A percentile compares a stretch with the other conserved stretches of the same genome.
Conservation (phyloP, 257 asterid genomes). For the Coffea eugenioides region DNA sequence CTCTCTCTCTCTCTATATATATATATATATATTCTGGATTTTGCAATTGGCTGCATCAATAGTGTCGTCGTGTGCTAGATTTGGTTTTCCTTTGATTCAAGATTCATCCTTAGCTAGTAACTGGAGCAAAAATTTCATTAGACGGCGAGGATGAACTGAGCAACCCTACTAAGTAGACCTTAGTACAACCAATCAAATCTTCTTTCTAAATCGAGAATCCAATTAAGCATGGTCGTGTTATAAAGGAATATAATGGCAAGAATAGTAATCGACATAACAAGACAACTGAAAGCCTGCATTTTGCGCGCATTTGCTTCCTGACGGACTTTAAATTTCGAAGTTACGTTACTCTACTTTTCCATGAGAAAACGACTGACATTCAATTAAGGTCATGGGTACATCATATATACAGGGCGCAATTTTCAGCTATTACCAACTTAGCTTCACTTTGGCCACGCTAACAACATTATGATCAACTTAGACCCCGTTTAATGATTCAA, state of each 20-base stretch:
- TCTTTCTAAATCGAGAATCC: background rate
- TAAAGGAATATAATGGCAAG: background rate
- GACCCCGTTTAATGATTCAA: too few species aligned
- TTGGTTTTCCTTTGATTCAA: background rate
- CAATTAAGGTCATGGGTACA: background rate
- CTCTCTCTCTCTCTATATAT: too few species aligned
- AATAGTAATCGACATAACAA: conserved; percentile 22
- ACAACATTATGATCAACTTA: background rate
- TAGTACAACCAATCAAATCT: background rate
- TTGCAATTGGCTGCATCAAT: conserved; percentile 1
- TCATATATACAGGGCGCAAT: background rate
- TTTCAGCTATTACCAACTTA: background rate
- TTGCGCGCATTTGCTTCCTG: background rate
- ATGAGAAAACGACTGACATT: background rate
- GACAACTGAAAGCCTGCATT: conserved; percentile 24
- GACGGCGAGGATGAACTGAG: background rate
- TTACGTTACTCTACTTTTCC: too few species aligned
- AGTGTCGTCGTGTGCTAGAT: background rate
- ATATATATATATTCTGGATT: background rate
- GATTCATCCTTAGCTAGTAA: background rate
- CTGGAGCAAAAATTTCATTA: background rate
- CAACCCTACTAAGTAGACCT: background rate
- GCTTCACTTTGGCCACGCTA: background rate
- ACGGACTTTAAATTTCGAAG: background rate
- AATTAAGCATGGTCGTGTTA: background rate